Conservation (phyloP, 805 yeast genomes). For the Metschnikowia bowlesiae region DNA sequence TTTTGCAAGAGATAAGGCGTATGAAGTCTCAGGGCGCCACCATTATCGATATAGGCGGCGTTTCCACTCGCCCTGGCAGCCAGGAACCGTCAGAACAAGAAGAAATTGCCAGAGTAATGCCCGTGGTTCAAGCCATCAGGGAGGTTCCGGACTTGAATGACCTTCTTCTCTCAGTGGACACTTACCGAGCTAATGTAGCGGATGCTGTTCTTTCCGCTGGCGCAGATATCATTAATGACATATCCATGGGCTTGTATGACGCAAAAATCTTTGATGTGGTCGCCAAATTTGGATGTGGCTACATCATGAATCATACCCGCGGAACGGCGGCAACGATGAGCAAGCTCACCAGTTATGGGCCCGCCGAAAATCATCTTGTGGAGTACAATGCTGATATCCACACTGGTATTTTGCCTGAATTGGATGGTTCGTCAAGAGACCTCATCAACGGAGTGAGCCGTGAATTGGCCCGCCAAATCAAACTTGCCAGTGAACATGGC, state of each 20-base stretch:
- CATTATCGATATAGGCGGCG: slow-evolving; percentile 87
- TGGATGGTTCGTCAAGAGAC: slow-evolving; percentile 22
- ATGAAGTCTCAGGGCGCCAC: slow-evolving; percentile 61
- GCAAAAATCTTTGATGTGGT: slow-evolving; percentile 59
- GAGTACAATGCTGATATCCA: slow-evolving; percentile 29
- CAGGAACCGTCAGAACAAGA: slow-evolving; percentile 55
- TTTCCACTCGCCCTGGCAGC: slow-evolving; percentile 88
- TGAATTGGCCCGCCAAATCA: slow-evolving; percentile 58
- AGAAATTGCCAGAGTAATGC: slow-evolving; percentile 68
- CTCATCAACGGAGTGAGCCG: slow-evolving; percentile 55
- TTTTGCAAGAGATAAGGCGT: slow-evolving; percentile 42
- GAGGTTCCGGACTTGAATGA: slow-evolving; percentile 31
- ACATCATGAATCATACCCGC: slow-evolving; percentile 78
- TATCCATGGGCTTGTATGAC: slow-evolving; percentile 77
- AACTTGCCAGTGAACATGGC: slow-evolving; percentile 56
- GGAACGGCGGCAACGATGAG: slow-evolving; percentile 79
- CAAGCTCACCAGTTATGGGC: slow-evolving; percentile 49
- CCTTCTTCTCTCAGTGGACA: slow-evolving; percentile 75
- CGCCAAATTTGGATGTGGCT: slow-evolving; percentile 68
- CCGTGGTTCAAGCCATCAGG: slow-evolving; percentile 62
- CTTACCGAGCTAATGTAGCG: slow-evolving; percentile 78
- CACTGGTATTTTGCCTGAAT: slow-evolving; percentile 9
- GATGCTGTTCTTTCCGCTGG: slow-evolving; percentile 63
- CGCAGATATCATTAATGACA: slow-evolving; percentile 89
- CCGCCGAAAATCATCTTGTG: slow-evolving; percentile 30